Evolutionary conservation across 306 rosid genomes (phyloP), one percentile per base, ranked within the genome.

Genomic region (Cucurbita moschata): DNA sequence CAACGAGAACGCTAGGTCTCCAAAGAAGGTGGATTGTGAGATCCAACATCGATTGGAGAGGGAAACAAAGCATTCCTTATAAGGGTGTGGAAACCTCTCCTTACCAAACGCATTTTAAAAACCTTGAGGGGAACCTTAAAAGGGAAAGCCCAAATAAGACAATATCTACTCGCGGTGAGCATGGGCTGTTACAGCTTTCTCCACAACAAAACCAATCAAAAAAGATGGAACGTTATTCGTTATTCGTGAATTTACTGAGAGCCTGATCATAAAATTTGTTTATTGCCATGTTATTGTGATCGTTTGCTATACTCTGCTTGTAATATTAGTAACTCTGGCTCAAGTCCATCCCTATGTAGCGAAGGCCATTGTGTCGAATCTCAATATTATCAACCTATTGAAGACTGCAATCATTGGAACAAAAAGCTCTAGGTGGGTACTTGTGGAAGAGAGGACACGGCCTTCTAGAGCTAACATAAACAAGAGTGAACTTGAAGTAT

Each of bases 341-440:
- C 81, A 44, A 88, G 96, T 53, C 85, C 91, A 58, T 83, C 92
- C 73, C 23, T 87, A 64, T 93, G 97, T 75, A 83, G 89, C 62
- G 86, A 85, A 85, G 85, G 81, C 66, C 91, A 82, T 71, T 90
- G 87, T 81, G 84, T 83, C 73, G 96, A 90, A 82, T 75, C 98
- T 85, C 97, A 96, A 16, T 93, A 88, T 80, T 87, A 90, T 79
- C 92, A 85, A 72, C 89, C 92, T 38, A 90, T 93, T 69, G 85
- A 21, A 21, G 23, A 82, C 74, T 93, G 98, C 85, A 83, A 26
- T 93, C 11, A 89, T 87, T 69, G 98, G 98, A 82, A 87, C 96
- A 40, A 91, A 85, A 54, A 90, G 87, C 89, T 85, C 78, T 77
- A 82, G 96, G 37, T 90, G 98, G 98, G 81, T 87, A 80, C 82